Base-by-base conservation (phyloP, 768 basidiomycete genomes). In the Tephrocybe sp. region DNA sequence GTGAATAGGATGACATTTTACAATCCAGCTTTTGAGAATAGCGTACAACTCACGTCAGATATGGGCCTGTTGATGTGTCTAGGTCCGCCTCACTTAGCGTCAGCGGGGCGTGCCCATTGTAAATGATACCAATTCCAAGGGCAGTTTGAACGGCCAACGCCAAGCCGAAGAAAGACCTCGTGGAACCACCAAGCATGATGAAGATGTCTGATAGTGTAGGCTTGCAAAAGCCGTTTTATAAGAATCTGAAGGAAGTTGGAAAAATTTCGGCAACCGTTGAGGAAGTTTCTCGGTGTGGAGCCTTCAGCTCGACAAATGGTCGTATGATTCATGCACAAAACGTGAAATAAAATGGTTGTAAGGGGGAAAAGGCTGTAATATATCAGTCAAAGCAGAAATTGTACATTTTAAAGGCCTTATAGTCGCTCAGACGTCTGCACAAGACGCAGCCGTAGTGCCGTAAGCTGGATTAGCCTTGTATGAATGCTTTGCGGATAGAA, bases 31-130 rank as follows among this genome's bases (percentile, higher is more conserved):
- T n/a, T 26, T 4, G 26, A 26, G 26, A 26, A 4, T 26, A 26
- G 26, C 26, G 7, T 26, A 26, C 26, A 26, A 67, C 79, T 57
- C 52, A 85, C 82, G 79, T 80, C 35, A 82, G 56, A 58, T 75
- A 84, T 10, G 80, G 81, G 8, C 76, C 79, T 7, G 62, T 66
- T 1, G 76, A 79, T 2, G 60, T 62, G 53, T 83, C 72, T 30
- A 84, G 64, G 45, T 75, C 71, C 9, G 66, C 62, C n/a, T 59
- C 52, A 0, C 70, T 72, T 49, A 79, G 69, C 38, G 69, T 71
- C 45, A 70, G 71, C 0, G 75, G 74, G 4, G 76, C 77, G 8
- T 81, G 77, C 3, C 84, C 80, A 55, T 83, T 80, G 57, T 72
- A 83, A 14, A 84, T 64, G 32, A 80, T 52, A 33, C 60, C 53